Conservation (phyloP, 1,284 basidiomycete species). For the Fomitopsis palustris region DNA sequence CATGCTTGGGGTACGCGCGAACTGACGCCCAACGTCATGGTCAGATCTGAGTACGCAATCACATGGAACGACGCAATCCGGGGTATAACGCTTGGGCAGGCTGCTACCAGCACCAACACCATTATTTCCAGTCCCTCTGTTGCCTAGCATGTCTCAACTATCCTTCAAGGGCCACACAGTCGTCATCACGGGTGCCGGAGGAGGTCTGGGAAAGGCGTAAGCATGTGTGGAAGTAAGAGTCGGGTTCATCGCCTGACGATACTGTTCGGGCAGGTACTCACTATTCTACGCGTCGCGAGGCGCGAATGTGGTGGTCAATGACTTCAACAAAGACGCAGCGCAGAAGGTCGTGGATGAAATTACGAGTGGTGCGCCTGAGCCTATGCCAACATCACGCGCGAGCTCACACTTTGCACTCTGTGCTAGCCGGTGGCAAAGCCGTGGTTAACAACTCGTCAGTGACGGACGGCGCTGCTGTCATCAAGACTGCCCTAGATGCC, state of each 20-base stretch:
- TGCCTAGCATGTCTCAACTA: constrained; percentile 44
- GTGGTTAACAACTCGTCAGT: constrained; percentile 88
- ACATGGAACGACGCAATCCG: not conserved
- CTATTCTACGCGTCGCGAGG: constrained; percentile 88
- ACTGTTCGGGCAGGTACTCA: constrained; percentile 66
- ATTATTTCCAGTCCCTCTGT: not conserved
- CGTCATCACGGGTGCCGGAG: constrained; percentile 94
- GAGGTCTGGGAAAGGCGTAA: constrained; percentile 89
- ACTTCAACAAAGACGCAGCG: constrained; percentile 86
- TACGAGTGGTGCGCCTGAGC: constrained; percentile 55
- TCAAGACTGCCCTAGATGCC: constrained; percentile 83
- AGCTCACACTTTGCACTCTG: not conserved
- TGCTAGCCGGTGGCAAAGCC: constrained; percentile 83
- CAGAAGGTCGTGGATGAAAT: constrained; percentile 95
- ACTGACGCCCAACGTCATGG: not conserved
- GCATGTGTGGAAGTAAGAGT: constrained; percentile 23
- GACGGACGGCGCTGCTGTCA: constrained; percentile 84
- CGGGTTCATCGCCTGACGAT: constrained; percentile 1
- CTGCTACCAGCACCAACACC: not conserved
- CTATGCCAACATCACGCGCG: not conserved
- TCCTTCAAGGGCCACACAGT: constrained; percentile 93
- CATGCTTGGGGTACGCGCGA: not conserved
- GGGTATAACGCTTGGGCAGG: not conserved
- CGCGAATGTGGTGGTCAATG: constrained; percentile 94
- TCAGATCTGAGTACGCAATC: not conserved